These are phyloP conservation scores for Sarcodon sp. DNA, from an alignment of 768 basidiomycete species.

Conservation along the genomic window DNA sequence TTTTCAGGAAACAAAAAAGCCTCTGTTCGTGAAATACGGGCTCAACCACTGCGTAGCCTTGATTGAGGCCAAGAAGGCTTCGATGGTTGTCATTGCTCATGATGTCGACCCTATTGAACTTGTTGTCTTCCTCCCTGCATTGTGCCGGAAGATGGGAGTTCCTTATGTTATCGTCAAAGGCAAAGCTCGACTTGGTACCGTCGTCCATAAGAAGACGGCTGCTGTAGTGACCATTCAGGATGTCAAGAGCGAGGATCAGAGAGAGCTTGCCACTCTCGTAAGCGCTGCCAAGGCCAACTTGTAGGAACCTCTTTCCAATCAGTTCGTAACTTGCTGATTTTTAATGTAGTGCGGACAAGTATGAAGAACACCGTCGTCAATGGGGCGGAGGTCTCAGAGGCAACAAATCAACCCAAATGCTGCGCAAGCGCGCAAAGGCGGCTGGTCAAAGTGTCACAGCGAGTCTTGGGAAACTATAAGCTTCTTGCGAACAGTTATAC, in stretches of 20 bases:
- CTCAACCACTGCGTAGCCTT: constrained; percentile 95
- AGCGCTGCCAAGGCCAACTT: constrained; percentile 96
- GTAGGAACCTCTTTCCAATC: constrained; percentile 31
- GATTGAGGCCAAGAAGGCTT: constrained; percentile 94
- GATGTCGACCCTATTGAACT: constrained; percentile 99
- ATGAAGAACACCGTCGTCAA: constrained; percentile 79
- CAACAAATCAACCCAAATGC: constrained; percentile 88
- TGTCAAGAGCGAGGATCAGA: constrained; percentile 87
- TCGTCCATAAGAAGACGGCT: constrained; percentile 98
- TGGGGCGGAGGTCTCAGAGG: constrained; percentile 98
- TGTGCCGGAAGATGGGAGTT: constrained; percentile 99
- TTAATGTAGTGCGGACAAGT: constrained; percentile 68
- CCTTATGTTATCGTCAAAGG: constrained; percentile 98
- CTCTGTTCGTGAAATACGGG: constrained; percentile 90
- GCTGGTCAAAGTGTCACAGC: constrained; percentile 54
- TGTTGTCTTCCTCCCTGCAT: constrained; percentile 94
- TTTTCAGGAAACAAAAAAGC: constrained; percentile 79
- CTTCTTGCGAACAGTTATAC: not conserved
- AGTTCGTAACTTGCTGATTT: not conserved
- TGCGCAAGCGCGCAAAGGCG: constrained; percentile 90
- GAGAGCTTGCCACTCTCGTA: constrained; percentile 86
- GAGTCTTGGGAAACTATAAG: constrained; percentile 40
- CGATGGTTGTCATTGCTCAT: constrained; percentile 90
- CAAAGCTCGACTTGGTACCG: constrained; percentile 95
- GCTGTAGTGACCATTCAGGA: constrained; percentile 88